Percentiles rank a stretch among this genome's conserved stretches.
These are phyloP conservation scores for Acarospora socialis DNA, from an alignment of 2,329 filamentous ascomycete species.

Conservation along the genomic window DNA sequence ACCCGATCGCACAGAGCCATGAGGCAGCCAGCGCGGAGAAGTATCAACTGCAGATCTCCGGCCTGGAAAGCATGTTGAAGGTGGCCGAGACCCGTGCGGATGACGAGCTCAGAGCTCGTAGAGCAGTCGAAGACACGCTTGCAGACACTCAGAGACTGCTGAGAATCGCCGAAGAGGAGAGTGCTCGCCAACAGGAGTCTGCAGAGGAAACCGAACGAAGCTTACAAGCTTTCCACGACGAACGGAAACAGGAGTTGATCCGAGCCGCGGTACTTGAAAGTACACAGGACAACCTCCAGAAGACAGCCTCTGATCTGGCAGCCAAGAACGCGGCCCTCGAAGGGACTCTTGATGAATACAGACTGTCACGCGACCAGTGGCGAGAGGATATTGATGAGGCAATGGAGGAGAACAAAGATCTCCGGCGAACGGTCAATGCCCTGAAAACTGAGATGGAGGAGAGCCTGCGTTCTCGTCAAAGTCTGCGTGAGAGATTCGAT, in stretches of 20 bases:
- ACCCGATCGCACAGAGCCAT: slow-evolving; percentile 35
- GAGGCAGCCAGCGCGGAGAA: slow-evolving; percentile 36
- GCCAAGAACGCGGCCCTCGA: slow-evolving; percentile 47
- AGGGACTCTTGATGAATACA: slow-evolving; percentile 50
- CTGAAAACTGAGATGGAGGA: slow-evolving; percentile 70
- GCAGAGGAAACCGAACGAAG: slow-evolving; percentile 50
- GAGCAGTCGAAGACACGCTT: slow-evolving; percentile 56
- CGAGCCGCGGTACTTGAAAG: slow-evolving; percentile 54
- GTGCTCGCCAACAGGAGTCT: slow-evolving; percentile 31
- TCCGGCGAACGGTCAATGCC: slow-evolving; percentile 59
- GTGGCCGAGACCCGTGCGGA: slow-evolving; percentile 50
- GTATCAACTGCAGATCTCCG: slow-evolving; percentile 44
- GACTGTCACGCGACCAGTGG: slow-evolving; percentile 44
- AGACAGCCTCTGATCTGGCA: slow-evolving; percentile 38
- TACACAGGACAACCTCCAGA: slow-evolving; percentile 43
- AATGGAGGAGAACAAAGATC: slow-evolving; percentile 51
- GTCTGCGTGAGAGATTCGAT: slow-evolving; percentile 71
- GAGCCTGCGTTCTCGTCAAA: slow-evolving; percentile 69
- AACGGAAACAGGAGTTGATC: slow-evolving; percentile 56
- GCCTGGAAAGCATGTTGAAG: slow-evolving; percentile 55
- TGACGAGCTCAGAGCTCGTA: slow-evolving; percentile 46
- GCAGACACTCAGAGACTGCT: slow-evolving; percentile 58
- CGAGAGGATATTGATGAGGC: slow-evolving; percentile 43
- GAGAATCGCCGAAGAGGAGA: slow-evolving; percentile 47
- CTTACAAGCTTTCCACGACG: slow-evolving; percentile 51